phyloP scores from a whole-genome alignment of 2,329 filamentous ascomycete species.

The Fusarium clavum region DNA sequence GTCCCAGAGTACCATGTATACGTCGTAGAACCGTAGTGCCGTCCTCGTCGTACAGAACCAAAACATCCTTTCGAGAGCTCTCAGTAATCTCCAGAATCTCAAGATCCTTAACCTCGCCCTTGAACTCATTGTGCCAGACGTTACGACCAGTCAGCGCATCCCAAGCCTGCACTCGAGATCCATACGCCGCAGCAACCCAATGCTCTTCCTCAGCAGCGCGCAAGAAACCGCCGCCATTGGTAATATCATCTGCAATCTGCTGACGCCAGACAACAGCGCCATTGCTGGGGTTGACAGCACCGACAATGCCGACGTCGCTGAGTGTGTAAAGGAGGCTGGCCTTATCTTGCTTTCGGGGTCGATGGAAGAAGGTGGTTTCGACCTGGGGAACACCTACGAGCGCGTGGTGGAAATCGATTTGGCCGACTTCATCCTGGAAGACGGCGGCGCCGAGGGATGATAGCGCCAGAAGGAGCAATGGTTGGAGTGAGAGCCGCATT shows the following conservation, averaged over 20 bases:
- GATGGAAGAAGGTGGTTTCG: constrained; percentile 94
- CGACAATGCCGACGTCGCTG: constrained; percentile 84
- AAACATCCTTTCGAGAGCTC: constrained; percentile 73
- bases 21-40: constrained; percentile 72
- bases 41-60: constrained; percentile 74
- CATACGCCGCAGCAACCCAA: constrained; percentile 79
- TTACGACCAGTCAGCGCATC: constrained; percentile 83
- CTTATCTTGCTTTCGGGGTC: constrained; percentile 81
- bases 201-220: constrained; percentile 83
- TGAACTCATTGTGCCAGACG: constrained; percentile 76
- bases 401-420: constrained; percentile 92
- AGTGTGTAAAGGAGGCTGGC: constrained; percentile 92
- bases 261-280: constrained; percentile 91
- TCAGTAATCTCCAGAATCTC: constrained; percentile 81
- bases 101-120: constrained; percentile 72
- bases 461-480: constrained; percentile 54
- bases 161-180: constrained; percentile 80
- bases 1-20: constrained; percentile 78
- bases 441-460: constrained; percentile 69
- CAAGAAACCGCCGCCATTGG: constrained; percentile 64
- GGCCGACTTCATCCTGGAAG: constrained; percentile 89
- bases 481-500: constrained; percentile 54
- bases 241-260: constrained; percentile 66
- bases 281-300: constrained; percentile 88
- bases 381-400: constrained; percentile 85